Conservation (phyloP, 768 basidiomycete species). For the Tricholoma hemisulphureum region DNA sequence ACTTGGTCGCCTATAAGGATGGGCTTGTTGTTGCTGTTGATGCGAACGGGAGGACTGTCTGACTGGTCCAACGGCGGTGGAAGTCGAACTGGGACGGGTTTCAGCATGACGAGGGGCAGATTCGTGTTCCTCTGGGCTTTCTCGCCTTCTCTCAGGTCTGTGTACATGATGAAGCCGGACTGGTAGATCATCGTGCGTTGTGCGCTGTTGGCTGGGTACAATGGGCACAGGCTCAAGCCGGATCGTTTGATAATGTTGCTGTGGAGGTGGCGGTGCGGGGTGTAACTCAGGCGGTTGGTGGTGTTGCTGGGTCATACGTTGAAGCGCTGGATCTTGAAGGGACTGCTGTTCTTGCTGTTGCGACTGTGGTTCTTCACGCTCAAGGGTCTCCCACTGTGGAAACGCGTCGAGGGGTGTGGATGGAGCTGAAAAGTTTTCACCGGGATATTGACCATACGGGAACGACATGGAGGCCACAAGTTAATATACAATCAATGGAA, state of each 20-base stretch:
- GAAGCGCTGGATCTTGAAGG: conserved; percentile 22
- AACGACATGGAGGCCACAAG: conserved; percentile 45
- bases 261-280: conserved; percentile 25
- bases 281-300: conserved; percentile 25
- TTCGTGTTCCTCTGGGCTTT: conserved; percentile 22
- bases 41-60: conserved; percentile 13
- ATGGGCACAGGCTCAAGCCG: conserved; percentile 30
- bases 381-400: conserved; percentile 42
- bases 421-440: conserved; percentile 48
- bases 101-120: conserved; percentile 22
- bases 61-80: conserved; percentile 12
- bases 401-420: conserved; percentile 44
- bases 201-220: conserved; percentile 28
- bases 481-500: conserved; percentile 14
- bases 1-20: conserved; percentile 14
- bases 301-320: conserved; percentile 18
- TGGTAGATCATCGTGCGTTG: conserved; percentile 29
- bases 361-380: conserved; percentile 38
- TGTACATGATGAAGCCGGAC: conserved; percentile 30
- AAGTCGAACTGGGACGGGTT: conserved; percentile 18
- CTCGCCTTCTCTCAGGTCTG: conserved; percentile 25
- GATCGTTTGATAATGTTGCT: conserved; percentile 25
- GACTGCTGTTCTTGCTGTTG: conserved; percentile 37
- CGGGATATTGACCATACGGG: conserved; percentile 42
- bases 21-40: conserved; percentile 16